Base-by-base conservation (phyloP, 306 rosid species). In the Urtica urens region DNA sequence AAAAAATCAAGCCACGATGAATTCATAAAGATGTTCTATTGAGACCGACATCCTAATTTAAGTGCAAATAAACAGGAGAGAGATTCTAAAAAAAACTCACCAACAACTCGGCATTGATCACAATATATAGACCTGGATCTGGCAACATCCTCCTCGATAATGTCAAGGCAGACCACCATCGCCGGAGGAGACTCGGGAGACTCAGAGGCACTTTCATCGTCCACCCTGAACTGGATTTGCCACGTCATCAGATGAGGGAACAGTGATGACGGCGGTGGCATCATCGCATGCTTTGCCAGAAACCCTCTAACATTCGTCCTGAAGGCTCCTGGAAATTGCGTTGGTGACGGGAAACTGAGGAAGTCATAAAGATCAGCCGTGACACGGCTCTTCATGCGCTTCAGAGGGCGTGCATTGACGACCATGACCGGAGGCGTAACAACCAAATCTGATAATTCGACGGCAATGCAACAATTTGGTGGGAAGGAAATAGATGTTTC, bases 21-120 rank as follows among this genome's bases (percentile, higher is more conserved):
- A 31, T 7, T 7, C 37, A 31, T 31, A 31, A 1, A 31, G 37
- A 31, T 31, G n/a, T n/a, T 31, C 13, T 31, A 13, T 31, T 31
- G 37, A 31, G 13, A 31, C 7, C 11, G 40, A 13, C n/a, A 7
- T n/a, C n/a, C n/a, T n/a, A 16, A 9, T 35, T 3, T 35, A 10
- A 16, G 40, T 35, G 4, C 40, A 35, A 7, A 35, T 9, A 10
- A 35, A 9, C 11, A 35, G n/a, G 7, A 35, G 10, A 14, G n/a
- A 3, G 3, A 35, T 7, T 35, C 40, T 35, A 10, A 9, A 35
- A 35, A 13, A 2, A 55, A 90, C 94, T 85, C 82, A 85, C 99
- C 99, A 40, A 90, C 92, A 60, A 90, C 94, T 59, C 99, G 86
- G 77, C 99, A 90, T 73, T 90, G 95, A 39, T 85, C 95, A 68